phyloP scores from a whole-genome alignment of 2,329 filamentous ascomycete genomes.

The Aureobasidium uvarum region DNA sequence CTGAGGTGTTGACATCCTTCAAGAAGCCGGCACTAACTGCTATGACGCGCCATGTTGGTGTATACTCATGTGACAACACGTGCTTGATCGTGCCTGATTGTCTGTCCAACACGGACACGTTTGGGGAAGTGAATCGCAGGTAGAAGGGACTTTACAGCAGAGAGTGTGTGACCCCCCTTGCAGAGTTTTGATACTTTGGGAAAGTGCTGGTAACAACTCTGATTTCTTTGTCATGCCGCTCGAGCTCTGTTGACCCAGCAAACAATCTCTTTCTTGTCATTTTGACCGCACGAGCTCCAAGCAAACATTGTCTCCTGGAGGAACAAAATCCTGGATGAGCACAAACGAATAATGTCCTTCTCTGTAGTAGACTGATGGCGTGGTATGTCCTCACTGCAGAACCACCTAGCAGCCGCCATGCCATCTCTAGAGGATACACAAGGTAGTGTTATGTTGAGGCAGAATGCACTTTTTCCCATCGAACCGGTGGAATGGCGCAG shows the following conservation, averaged over 20 bases:
- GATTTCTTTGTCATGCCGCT: not conserved
- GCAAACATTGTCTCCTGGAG: too few relatives aligned
- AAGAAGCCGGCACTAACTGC: not conserved
- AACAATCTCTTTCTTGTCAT: too few relatives aligned
- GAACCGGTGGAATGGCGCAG: not conserved
- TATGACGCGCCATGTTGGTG: not conserved
- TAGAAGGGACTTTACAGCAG: not conserved
- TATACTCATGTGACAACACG: not conserved
- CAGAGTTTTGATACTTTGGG: not conserved
- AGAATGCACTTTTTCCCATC: not conserved
- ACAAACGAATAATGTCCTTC: too few relatives aligned
- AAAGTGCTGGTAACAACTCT: not conserved
- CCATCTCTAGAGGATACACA: not conserved
- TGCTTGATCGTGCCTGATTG: not conserved
- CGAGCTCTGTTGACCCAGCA: too few relatives aligned
- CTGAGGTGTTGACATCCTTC: not conserved
- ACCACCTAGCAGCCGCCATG: not conserved
- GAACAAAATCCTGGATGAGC: too few relatives aligned
- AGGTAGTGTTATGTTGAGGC: not conserved
- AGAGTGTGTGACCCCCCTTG: not conserved
- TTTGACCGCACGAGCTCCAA: too few relatives aligned
- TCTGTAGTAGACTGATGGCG: too few relatives aligned
- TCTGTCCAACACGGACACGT: not conserved
- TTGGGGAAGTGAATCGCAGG: not conserved
- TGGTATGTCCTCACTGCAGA: too few relatives aligned